phyloP scores from a whole-genome alignment of 768 basidiomycete genomes.

The Royoungia palumana region DNA sequence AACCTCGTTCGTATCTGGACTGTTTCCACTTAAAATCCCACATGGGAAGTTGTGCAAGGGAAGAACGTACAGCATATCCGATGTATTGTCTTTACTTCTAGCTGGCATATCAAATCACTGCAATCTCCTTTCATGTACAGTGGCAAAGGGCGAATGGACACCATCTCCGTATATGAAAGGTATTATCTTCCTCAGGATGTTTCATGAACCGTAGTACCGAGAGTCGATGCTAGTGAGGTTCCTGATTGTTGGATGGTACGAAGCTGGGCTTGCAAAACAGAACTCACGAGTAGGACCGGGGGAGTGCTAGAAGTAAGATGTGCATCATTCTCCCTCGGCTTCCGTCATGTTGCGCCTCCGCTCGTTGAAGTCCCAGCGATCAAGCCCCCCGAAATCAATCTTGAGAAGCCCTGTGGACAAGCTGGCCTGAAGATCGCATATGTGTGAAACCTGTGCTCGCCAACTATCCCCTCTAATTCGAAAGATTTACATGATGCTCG shows the following conservation, averaged over 20 bases:
- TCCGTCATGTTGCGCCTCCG: conserved; percentile 63
- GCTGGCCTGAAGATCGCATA: conserved; percentile 70
- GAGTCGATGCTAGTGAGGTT: too few species aligned
- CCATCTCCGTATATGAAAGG: too few species aligned
- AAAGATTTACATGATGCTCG: not conserved
- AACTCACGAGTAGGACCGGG: not conserved
- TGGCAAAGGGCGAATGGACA: too few species aligned
- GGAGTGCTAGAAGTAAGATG: not conserved
- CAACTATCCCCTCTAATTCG: conserved; percentile 73
- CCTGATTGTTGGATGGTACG: too few species aligned
- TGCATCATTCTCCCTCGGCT: conserved; percentile 29
- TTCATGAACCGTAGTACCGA: too few species aligned
- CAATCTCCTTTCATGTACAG: conserved; percentile 5
- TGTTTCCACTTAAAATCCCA: conserved; percentile 50
- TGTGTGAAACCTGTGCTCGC: conserved; percentile 67
- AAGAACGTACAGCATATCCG: conserved; percentile 13
- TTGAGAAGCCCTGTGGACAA: conserved; percentile 57
- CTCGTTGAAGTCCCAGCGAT: conserved; percentile 68
- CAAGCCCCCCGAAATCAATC: conserved; percentile 73
- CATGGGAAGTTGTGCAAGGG: conserved; percentile 17
- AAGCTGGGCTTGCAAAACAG: too few species aligned
- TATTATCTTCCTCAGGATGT: too few species aligned
- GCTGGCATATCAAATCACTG: conserved; percentile 21
- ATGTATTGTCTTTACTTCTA: conserved; percentile 26
- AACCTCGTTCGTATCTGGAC: conserved; percentile 92